phyloP scores from a whole-genome alignment of 805 yeast species.

The Grigorovia jiainica region DNA sequence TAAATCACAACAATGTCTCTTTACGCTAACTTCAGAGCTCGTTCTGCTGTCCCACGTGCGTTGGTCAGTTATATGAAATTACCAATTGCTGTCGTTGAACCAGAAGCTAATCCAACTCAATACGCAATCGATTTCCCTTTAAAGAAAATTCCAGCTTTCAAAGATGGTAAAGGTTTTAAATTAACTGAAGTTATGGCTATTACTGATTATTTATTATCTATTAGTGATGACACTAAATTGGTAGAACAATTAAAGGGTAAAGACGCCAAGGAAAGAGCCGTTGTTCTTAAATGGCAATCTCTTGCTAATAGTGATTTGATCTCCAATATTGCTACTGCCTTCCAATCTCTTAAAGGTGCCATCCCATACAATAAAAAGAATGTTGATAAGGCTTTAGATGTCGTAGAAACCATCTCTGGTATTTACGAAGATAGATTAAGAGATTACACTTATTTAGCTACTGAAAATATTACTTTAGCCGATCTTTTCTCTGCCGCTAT shows the following conservation, averaged over 20 bases:
- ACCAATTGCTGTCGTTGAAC: constrained; percentile 42
- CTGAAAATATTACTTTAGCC: constrained; percentile 58
- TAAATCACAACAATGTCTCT: constrained; percentile 41
- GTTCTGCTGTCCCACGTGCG: constrained; percentile 37
- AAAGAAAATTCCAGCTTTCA: constrained; percentile 55
- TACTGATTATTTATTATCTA: constrained; percentile 37
- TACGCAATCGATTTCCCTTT: constrained; percentile 51
- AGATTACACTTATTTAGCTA: constrained; percentile 58
- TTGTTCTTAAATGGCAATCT: constrained; percentile 68
- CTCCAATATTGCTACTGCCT: constrained; percentile 37
- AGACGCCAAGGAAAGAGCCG: constrained; percentile 22
- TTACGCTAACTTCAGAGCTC: constrained; percentile 37
- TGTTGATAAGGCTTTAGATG: constrained; percentile 38
- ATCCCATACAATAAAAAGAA: constrained; percentile 69
- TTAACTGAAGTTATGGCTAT: constrained; percentile 63
- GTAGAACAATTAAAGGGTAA: constrained; percentile 47
- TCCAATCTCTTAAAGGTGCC: constrained; percentile 54
- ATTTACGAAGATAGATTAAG: constrained; percentile 49
- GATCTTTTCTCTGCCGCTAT: constrained; percentile 49
- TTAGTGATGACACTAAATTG: constrained; percentile 29
- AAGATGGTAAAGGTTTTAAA: constrained; percentile 65
- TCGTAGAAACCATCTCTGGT: constrained; percentile 32
- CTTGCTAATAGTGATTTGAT: constrained; percentile 62
- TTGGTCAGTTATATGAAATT: constrained; percentile 50
- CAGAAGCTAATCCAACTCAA: constrained; percentile 28